phyloP scores from a whole-genome alignment of 225 moss, liverwort and hornwort species.

The Bryoerythrophyllum caledonicum region DNA sequence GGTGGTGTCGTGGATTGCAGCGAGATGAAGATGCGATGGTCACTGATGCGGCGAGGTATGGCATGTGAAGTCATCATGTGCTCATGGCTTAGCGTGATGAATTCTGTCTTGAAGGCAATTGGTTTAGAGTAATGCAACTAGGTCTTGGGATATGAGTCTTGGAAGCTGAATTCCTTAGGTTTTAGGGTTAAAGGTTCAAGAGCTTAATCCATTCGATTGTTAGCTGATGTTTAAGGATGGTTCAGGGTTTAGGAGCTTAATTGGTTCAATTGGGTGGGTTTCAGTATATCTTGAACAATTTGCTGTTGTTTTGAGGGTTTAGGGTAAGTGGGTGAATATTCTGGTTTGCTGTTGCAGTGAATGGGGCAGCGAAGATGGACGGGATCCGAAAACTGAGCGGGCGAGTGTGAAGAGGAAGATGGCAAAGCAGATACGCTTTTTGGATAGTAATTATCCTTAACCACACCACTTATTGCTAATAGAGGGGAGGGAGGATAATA shows the following conservation, averaged over 20 bases:
- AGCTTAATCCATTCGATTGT: too few species aligned
- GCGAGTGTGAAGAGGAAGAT: slow-evolving; percentile 70
- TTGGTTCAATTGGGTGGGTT: background rate
- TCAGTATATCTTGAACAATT: background rate
- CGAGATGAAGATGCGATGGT: slow-evolving; percentile 39
- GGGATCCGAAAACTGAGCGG: slow-evolving; percentile 30
- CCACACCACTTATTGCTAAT: too few species aligned
- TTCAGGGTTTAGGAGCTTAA: background rate
- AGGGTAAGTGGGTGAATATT: background rate
- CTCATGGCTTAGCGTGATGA: slow-evolving; percentile 2
- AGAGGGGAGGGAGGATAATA: too few species aligned
- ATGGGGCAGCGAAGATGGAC: slow-evolving; percentile 44
- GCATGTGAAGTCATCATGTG: too few species aligned
- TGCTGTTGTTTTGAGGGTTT: background rate
- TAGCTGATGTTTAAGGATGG: too few species aligned
- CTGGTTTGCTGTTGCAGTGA: slow-evolving; percentile 31
- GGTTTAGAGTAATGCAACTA: too few species aligned
- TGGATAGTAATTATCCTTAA: slow-evolving; percentile 37
- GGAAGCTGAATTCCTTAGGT: background rate
- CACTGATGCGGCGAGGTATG: slow-evolving; percentile 40
- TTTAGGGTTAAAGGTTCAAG: too few species aligned
- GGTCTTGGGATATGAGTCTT: too few species aligned
- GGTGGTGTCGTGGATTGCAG: slow-evolving; percentile 27
- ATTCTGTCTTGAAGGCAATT: too few species aligned
- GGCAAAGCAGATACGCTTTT: slow-evolving; percentile 76